These are phyloP conservation scores for Circinella umbellata DNA, from an alignment of 371 early-diverging fungal genomes.

Conservation along the genomic window DNA sequence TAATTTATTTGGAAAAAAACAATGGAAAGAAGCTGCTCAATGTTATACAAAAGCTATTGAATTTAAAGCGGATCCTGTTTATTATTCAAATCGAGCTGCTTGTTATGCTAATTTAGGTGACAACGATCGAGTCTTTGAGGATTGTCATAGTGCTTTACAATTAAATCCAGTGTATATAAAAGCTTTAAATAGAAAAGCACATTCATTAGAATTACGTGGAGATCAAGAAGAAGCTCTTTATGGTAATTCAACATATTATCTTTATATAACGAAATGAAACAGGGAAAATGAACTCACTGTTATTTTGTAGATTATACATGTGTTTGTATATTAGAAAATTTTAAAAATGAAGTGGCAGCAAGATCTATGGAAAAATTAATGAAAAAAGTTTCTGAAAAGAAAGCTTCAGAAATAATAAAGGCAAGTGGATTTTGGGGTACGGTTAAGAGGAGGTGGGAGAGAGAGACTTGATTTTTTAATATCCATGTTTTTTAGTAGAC, in stretches of 20 bases:
- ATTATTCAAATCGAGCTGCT: conserved; percentile 94
- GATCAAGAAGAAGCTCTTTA: conserved; percentile 80
- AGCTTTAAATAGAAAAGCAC: conserved; percentile 84
- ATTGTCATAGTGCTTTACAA: conserved; percentile 72
- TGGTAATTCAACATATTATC: conserved; percentile 35
- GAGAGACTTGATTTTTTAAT: too few species aligned
- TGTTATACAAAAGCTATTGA: conserved; percentile 89
- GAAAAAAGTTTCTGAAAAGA: conserved; percentile 77
- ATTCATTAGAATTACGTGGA: conserved; percentile 73
- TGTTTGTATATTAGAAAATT: conserved; percentile 92
- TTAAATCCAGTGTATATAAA: conserved; percentile 80
- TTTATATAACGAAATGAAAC: neutral
- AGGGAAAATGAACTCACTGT: too few species aligned
- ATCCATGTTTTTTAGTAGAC: conserved; percentile 21
- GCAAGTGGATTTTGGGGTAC: neutral
- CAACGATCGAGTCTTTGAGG: conserved; percentile 75
- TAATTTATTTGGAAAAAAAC: conserved; percentile 78
- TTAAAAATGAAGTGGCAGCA: conserved; percentile 83
- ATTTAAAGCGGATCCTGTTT: conserved; percentile 80
- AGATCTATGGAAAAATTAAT: conserved; percentile 88
- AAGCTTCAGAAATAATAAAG: conserved; percentile 81
- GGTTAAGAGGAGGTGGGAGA: too few species aligned
- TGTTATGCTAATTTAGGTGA: conserved; percentile 79
- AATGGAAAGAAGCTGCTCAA: conserved; percentile 84
- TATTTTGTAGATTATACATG: conserved; percentile 88